Conservation (phyloP, 768 basidiomycete genomes). For the Coprinellus aureogranulatus region DNA sequence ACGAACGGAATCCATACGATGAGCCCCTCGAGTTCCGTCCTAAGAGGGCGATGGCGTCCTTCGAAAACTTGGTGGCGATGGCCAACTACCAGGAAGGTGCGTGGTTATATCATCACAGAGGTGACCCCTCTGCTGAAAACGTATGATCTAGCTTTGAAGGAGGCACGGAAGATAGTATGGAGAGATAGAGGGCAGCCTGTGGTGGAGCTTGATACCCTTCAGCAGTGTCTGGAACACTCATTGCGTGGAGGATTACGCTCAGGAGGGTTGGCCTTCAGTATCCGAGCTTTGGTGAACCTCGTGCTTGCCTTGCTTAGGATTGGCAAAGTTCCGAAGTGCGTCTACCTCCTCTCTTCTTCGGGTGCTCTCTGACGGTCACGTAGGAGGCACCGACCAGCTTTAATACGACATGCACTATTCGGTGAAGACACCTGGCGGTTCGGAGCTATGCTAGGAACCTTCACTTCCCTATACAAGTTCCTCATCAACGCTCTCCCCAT, state of each 20-base stretch:
- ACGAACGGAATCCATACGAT: constrained; percentile 13
- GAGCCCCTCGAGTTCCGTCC: constrained; percentile 48
- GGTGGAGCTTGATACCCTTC: constrained; percentile 58
- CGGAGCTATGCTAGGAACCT: constrained; percentile 83
- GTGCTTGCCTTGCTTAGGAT: constrained; percentile 75
- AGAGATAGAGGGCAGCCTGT: constrained; percentile 76
- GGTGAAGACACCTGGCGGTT: constrained; percentile 82
- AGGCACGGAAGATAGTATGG: constrained; percentile 81
- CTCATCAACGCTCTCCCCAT: constrained; percentile 77
- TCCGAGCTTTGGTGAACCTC: constrained; percentile 81
- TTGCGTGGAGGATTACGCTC: constrained; percentile 70
- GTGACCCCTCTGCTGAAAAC: background rate
- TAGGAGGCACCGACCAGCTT: constrained; percentile 61
- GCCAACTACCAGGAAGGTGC: constrained; percentile 76
- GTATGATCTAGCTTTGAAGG: constrained; percentile 42
- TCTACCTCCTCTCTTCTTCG: background rate
- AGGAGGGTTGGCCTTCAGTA: constrained; percentile 72
- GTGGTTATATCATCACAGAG: background rate
- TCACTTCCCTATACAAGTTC: constrained; percentile 76
- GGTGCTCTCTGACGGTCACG: background rate
- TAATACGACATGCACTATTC: constrained; percentile 81
- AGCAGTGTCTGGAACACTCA: constrained; percentile 71
- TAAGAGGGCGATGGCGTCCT: constrained; percentile 63
- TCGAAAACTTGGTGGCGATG: constrained; percentile 80
- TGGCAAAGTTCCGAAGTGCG: constrained; percentile 64